Evolutionary conservation across 148 eudicot species (phyloP).

Genomic region (Tetragonia tetragonoides): DNA sequence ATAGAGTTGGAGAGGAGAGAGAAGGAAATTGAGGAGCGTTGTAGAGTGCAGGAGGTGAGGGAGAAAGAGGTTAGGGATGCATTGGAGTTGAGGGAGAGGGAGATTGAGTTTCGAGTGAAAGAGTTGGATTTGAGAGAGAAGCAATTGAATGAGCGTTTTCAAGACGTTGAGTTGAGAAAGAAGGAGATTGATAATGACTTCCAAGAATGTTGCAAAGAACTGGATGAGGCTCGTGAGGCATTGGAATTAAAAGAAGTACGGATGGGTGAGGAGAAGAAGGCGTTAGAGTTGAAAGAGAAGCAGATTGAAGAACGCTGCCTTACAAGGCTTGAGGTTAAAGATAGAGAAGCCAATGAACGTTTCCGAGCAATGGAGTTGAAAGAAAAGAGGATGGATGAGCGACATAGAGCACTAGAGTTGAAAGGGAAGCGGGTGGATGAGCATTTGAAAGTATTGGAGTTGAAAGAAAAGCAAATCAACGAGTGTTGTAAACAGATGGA

Average conservation of each 20-base stretch:
- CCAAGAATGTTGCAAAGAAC: not conserved
- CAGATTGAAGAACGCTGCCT: not conserved
- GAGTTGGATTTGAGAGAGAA: conserved; percentile 4
- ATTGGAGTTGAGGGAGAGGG: conserved; percentile 4
- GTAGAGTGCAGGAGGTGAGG: not conserved
- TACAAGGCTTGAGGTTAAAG: conserved; percentile 5
- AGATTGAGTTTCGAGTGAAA: conserved; percentile 5
- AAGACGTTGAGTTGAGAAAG: not conserved
- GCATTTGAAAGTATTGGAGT: not conserved
- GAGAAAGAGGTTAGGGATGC: conserved; percentile 7
- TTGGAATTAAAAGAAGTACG: not conserved
- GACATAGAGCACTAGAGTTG: not conserved
- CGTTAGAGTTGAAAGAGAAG: not conserved
- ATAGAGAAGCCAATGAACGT: not conserved
- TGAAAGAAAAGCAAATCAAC: not conserved
- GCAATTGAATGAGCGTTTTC: not conserved
- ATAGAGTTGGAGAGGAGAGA: not conserved
- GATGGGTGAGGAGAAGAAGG: not conserved
- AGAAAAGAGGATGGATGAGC: not conserved
- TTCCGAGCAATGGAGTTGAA: not conserved
- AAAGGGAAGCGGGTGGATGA: not conserved
- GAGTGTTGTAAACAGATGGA: not conserved
- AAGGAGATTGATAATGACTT: not conserved
- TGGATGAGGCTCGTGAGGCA: not conserved
- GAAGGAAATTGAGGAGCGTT: conserved; percentile 2